phyloP scores from a whole-genome alignment of 305 asterid species.

The Plantago lanceolata region DNA sequence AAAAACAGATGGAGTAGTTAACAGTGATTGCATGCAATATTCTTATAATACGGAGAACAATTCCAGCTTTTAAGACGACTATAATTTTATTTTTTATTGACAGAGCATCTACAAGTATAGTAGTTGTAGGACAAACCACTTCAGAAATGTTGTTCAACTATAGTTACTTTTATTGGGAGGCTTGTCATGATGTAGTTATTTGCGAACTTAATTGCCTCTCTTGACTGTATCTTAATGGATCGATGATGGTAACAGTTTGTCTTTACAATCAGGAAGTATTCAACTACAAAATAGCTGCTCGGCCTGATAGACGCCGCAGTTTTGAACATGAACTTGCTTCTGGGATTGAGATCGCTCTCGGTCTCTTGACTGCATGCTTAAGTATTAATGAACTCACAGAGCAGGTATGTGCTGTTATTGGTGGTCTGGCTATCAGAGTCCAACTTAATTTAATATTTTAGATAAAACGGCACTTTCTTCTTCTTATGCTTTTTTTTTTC shows the following conservation, averaged over 20 bases:
- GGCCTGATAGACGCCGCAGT: constrained; percentile 95
- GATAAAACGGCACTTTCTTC: too few relatives aligned
- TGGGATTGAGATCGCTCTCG: constrained; percentile 67
- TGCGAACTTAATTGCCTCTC: not conserved
- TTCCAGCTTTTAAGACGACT: too few relatives aligned
- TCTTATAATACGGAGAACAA: not conserved
- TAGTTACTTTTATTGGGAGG: constrained; percentile 11
- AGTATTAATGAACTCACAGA: constrained; percentile 68
- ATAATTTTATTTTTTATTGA: too few relatives aligned
- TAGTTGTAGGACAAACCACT: constrained; percentile 11
- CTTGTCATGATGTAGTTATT: constrained; percentile 11
- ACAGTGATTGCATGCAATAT: not conserved
- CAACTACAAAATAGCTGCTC: constrained; percentile 94
- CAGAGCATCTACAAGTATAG: not conserved
- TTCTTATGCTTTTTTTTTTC: constrained; percentile 11
- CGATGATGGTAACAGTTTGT: constrained; percentile 17
- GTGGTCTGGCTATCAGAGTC: constrained; percentile 9
- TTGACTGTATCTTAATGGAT: constrained; percentile 20
- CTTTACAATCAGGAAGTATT: constrained; percentile 66
- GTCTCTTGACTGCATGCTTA: constrained; percentile 85
- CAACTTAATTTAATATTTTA: constrained; percentile 6
- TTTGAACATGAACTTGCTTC: constrained; percentile 88
- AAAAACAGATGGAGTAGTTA: too few relatives aligned
- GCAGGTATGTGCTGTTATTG: constrained; percentile 55
- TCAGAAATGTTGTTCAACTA: constrained; percentile 12